These are phyloP conservation scores for Rhexocercosporidium sp. DNA, from an alignment of 2,329 filamentous ascomycete genomes.

Conservation along the genomic window DNA sequence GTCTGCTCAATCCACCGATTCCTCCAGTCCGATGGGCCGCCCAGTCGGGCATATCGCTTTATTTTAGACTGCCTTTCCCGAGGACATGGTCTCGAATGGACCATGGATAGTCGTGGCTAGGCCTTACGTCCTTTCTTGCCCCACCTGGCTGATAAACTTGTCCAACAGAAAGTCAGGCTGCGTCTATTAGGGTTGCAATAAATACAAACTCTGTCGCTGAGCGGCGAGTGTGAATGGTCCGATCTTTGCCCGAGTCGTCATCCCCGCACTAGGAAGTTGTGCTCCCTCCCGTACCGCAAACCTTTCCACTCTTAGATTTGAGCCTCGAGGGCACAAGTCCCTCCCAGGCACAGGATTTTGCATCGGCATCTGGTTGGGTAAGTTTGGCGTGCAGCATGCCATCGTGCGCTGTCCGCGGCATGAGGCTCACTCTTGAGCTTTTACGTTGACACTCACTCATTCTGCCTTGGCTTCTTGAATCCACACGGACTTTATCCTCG, in stretches of 20 bases:
- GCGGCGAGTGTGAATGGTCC: background rate
- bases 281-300: background rate
- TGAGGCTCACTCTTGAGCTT: constrained; percentile 4
- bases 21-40: background rate
- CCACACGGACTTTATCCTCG: background rate
- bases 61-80: background rate
- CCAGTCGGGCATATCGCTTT: background rate
- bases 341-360: background rate
- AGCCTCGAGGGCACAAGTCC: background rate
- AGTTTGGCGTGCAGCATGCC: background rate
- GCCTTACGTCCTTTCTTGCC: no score
- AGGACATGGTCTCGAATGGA: background rate
- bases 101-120: background rate
- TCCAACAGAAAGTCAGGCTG: background rate
- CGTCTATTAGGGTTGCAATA: background rate
- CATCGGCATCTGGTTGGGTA: background rate
- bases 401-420: constrained; percentile 3
- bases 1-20: background rate
- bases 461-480: background rate
- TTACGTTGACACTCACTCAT: background rate
- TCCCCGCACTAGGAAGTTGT: background rate
- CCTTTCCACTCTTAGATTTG: background rate
- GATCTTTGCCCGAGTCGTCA: background rate
- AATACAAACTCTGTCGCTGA: background rate
- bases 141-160: background rate